Evolutionary conservation across 1,284 basidiomycete species (phyloP).

Genomic region (Melampsora americana): DNA sequence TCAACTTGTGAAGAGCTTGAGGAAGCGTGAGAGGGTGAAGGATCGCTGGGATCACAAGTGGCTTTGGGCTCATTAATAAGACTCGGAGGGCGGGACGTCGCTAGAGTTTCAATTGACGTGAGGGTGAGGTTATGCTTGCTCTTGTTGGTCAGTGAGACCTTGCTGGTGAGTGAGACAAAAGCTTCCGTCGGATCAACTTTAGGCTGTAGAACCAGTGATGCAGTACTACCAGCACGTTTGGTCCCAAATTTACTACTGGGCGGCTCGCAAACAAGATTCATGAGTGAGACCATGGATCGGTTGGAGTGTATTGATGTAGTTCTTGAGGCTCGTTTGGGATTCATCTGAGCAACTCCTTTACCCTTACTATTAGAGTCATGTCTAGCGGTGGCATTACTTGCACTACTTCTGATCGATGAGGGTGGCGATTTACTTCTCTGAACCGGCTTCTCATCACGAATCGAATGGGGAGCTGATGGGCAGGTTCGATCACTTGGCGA

Average conservation of each 20-base stretch:
- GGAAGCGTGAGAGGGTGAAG: background rate
- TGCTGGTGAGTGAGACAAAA: slow-evolving; percentile 19
- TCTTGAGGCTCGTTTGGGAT: background rate
- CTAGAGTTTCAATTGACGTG: slow-evolving; percentile 21
- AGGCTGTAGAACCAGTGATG: slow-evolving; percentile 34
- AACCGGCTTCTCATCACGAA: background rate
- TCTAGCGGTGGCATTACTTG: background rate
- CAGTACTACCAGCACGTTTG: slow-evolving; percentile 26
- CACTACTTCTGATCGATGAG: slow-evolving; percentile 1
- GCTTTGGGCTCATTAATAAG: background rate
- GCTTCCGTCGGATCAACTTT: slow-evolving; percentile 39
- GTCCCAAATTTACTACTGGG: background rate
- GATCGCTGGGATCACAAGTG: background rate
- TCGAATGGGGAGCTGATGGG: background rate
- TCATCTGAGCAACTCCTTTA: background rate
- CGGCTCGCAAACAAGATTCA: background rate
- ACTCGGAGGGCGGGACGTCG: background rate
- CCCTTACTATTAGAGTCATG: background rate
- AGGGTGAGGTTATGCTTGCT: slow-evolving; percentile 28
- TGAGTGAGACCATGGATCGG: background rate
- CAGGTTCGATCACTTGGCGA: slow-evolving; percentile 3
- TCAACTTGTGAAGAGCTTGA: background rate
- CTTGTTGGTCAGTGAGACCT: too few relatives aligned
- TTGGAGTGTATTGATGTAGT: slow-evolving; percentile 1
- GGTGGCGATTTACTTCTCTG: background rate